These are phyloP conservation scores for Flaveria bidentis DNA, from an alignment of 129 eudicot species.

Conservation along the genomic window DNA sequence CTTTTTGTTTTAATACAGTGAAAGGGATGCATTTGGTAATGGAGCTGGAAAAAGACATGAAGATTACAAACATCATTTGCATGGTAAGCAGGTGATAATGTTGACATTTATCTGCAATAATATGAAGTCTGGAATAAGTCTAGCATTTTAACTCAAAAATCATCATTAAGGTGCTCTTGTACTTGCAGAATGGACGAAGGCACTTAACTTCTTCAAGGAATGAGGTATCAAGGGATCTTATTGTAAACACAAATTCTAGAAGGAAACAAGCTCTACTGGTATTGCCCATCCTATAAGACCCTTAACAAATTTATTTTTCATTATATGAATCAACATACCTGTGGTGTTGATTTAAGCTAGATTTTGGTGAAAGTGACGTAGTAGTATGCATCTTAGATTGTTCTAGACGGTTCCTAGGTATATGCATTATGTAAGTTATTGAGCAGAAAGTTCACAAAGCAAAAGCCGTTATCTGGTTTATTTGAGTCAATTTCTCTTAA, in stretches of 20 bases:
- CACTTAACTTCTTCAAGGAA: conserved; percentile 85
- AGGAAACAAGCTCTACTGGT: conserved; percentile 95
- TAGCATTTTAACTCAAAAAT: conserved; percentile 9
- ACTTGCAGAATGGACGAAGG: conserved; percentile 91
- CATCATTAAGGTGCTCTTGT: conserved; percentile 35
- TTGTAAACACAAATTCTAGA: conserved; percentile 76
- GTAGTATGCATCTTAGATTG: conserved; percentile 10
- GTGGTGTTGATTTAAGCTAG: conserved; percentile 6
- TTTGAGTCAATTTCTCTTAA: conserved; percentile 17
- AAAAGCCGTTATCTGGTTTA: conserved; percentile 17
- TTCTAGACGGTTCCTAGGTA: conserved; percentile 13
- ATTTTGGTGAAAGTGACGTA: conserved; percentile 20
- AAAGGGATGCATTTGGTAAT: conserved; percentile 95
- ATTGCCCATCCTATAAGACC: conserved; percentile 20
- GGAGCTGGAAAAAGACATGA: conserved; percentile 92
- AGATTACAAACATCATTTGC: conserved; percentile 94
- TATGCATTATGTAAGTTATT: conserved; percentile 24
- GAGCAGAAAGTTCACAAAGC: conserved; percentile 18
- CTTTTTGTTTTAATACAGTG: conserved; percentile 39
- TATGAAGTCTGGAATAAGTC: conserved; percentile 14
- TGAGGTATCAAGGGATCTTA: conserved; percentile 98
- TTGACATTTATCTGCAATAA: conserved; percentile 23
- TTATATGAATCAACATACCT: conserved; percentile 16
- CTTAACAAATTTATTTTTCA: conserved; percentile 7
- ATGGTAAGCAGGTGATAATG: conserved; percentile 77